These are phyloP conservation scores for Aspergillus ustus DNA, from an alignment of 2,329 filamentous ascomycete genomes.

Conservation along the genomic window DNA sequence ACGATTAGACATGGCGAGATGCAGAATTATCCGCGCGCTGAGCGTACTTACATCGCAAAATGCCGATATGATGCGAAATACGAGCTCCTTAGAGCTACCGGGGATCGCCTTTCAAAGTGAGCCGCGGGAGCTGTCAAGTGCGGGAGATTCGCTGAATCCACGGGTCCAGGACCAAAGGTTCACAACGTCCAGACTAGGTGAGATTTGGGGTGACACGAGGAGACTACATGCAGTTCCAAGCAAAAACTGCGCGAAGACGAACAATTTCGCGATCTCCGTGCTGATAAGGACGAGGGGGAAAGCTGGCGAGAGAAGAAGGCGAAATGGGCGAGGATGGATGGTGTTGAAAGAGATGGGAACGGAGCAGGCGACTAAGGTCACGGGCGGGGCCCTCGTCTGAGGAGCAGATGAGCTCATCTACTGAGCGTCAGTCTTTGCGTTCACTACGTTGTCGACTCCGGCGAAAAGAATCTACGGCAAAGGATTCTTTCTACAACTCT, in stretches of 20 bases:
- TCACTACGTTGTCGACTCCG: not conserved
- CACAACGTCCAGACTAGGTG: conserved; percentile 21
- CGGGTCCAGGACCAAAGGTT: conserved; percentile 35
- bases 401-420: conserved; percentile 21
- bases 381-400: conserved; percentile 13
- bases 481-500: not conserved
- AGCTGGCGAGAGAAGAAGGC: conserved; percentile 14
- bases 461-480: not conserved
- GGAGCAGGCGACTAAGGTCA: conserved; percentile 15
- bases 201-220: conserved; percentile 16
- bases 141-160: conserved; percentile 42
- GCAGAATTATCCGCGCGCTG: not conserved
- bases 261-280: conserved; percentile 1
- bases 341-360: not conserved
- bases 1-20: conserved; percentile 8
- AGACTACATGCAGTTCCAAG: conserved; percentile 14
- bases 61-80: conserved; percentile 3
- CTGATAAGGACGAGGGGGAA: conserved; percentile 1
- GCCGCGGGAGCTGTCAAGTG: conserved; percentile 38
- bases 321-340: conserved; percentile 1
- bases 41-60: conserved; percentile 9
- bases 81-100: conserved; percentile 18
- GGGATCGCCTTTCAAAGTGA: conserved; percentile 27
- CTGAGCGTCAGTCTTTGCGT: not conserved
- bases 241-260: conserved; percentile 9